Evolutionary conservation across 768 basidiomycete species (phyloP).

Genomic region (Suillus decipiens): DNA sequence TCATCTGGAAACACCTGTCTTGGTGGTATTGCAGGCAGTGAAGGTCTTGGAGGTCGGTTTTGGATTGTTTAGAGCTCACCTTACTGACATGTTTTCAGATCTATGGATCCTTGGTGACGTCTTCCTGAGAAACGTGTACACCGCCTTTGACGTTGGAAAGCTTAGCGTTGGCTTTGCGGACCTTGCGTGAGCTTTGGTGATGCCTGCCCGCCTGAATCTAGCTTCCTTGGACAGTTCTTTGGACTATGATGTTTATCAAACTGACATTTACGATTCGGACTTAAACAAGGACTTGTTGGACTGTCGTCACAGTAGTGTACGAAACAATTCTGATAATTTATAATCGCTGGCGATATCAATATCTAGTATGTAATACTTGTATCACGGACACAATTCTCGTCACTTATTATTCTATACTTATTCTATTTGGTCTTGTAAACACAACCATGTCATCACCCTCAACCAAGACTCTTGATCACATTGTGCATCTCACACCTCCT

Average conservation of each 20-base stretch:
- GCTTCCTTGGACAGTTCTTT: neutral
- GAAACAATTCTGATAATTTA: neutral
- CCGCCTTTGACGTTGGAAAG: slow-evolving; percentile 44
- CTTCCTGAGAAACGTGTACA: slow-evolving; percentile 49
- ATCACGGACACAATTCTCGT: neutral
- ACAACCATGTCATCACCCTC: slow-evolving; percentile 30
- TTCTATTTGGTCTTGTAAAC: neutral
- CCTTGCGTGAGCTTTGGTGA: slow-evolving; percentile 20
- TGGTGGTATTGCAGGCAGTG: slow-evolving; percentile 19
- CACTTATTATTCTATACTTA: neutral
- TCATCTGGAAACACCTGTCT: slow-evolving; percentile 18
- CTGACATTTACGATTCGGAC: slow-evolving; percentile 2
- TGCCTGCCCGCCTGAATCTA: neutral
- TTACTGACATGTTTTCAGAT: slow-evolving; percentile 12
- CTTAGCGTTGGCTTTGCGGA: slow-evolving; percentile 43
- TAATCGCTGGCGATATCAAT: neutral
- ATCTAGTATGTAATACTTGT: neutral
- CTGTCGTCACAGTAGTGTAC: neutral
- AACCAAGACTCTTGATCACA: slow-evolving; percentile 60
- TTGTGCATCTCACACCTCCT: slow-evolving; percentile 71
- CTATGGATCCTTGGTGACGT: slow-evolving; percentile 40
- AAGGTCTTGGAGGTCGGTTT: slow-evolving; percentile 24
- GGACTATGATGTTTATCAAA: neutral
- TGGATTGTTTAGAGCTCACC: neutral
- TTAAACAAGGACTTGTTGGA: neutral